Evolutionary conservation across 768 basidiomycete genomes (phyloP).

Genomic region (Collybia sordida): DNA sequence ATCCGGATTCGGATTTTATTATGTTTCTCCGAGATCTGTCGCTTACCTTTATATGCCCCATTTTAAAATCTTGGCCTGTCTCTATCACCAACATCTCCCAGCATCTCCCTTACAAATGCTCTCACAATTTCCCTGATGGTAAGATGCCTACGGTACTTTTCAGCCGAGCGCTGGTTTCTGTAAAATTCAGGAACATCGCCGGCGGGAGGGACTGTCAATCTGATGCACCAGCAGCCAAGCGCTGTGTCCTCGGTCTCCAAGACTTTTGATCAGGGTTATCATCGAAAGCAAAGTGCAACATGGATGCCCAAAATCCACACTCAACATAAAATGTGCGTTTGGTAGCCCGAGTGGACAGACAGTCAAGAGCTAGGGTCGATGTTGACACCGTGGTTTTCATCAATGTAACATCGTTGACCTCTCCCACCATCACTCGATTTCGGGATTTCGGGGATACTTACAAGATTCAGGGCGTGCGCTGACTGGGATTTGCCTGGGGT

Average conservation of each 20-base stretch:
- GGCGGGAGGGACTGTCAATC: slow-evolving; percentile 6
- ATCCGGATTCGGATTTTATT: slow-evolving; percentile 15
- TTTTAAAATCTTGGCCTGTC: background rate
- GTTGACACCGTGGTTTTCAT: background rate
- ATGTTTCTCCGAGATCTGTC: slow-evolving; percentile 12
- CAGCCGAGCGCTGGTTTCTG: slow-evolving; percentile 3
- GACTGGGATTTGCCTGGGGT: too few relatives aligned
- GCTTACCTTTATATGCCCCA: slow-evolving; percentile 1
- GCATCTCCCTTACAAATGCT: background rate
- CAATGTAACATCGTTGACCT: background rate
- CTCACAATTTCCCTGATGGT: background rate
- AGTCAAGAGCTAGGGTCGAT: background rate
- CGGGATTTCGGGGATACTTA: too few relatives aligned
- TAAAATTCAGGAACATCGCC: slow-evolving; percentile 1
- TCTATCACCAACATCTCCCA: too few relatives aligned
- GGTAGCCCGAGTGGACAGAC: background rate
- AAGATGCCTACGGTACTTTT: slow-evolving; percentile 10
- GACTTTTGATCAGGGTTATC: background rate
- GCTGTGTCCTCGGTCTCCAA: too few relatives aligned
- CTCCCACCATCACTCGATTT: too few relatives aligned
- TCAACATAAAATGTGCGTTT: background rate
- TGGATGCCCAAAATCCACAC: too few relatives aligned
- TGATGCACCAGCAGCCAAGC: too few relatives aligned
- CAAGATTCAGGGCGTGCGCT: too few relatives aligned
- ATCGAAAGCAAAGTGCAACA: background rate